Evolutionary conservation across 106 monocot species (phyloP).

Genomic region (Allium fistulosum): DNA sequence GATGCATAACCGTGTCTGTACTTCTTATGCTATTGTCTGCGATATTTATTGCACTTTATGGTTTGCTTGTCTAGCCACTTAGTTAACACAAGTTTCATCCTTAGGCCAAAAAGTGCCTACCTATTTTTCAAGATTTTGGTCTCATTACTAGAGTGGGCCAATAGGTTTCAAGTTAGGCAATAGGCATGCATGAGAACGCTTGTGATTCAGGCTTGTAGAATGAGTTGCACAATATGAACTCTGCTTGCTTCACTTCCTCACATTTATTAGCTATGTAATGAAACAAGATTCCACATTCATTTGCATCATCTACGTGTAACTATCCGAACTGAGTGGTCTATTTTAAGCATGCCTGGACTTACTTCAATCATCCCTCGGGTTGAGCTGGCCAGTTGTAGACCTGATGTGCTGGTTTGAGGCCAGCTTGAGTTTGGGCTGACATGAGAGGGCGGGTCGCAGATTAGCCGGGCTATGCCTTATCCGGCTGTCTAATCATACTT

Average conservation of each 20-base stretch:
- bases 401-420: background rate
- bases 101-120: conserved; percentile 28
- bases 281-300: conserved; percentile 1
- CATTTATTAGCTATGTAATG: background rate
- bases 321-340: conserved; percentile 14
- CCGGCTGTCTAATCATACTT: too few relatives aligned
- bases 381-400: background rate
- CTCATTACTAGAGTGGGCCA: conserved; percentile 16
- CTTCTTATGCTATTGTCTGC: too few relatives aligned
- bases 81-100: conserved; percentile 6
- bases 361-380: conserved; percentile 7
- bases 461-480: background rate
- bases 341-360: conserved; percentile 1
- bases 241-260: background rate
- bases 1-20: too few relatives aligned
- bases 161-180: conserved; percentile 15
- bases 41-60: conserved; percentile 10
- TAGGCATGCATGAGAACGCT: background rate
- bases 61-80: conserved; percentile 22
- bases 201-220: conserved; percentile 23
- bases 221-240: conserved; percentile 38
- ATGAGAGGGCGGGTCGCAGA: background rate
- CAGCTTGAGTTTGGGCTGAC: background rate
- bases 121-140: background rate
- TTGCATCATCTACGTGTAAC: background rate